Evolutionary conservation across 1,284 basidiomycete genomes (phyloP).

Genomic region (Leccinum insigne): DNA sequence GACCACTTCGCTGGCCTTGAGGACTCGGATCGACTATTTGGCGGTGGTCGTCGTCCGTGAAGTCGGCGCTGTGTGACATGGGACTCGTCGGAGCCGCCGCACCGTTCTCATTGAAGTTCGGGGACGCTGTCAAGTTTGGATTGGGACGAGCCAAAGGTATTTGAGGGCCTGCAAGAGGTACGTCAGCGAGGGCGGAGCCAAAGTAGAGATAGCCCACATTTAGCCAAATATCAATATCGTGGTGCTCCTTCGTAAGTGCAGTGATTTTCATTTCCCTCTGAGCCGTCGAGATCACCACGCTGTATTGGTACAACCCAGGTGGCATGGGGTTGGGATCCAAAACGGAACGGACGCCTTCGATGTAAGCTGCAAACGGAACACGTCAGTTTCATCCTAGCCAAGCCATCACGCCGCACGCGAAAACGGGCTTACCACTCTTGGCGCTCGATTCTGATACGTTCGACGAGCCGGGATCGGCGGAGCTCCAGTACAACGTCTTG

Average conservation of each 20-base stretch:
- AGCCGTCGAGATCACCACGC: conserved; percentile 90
- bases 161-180: conserved; percentile 65
- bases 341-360: conserved; percentile 88
- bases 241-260: conserved; percentile 89
- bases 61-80: conserved; percentile 45
- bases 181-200: conserved; percentile 13
- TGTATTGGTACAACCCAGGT: conserved; percentile 91
- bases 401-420: conserved; percentile 7
- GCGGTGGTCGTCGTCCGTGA: conserved; percentile 50
- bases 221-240: conserved; percentile 97
- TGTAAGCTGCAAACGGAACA: conserved; percentile 71
- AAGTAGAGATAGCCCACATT: conserved; percentile 52
- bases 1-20: conserved; percentile 65
- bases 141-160: conserved; percentile 75
- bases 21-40: conserved; percentile 56
- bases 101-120: conserved; percentile 40
- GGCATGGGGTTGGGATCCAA: conserved; percentile 94
- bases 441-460: conserved; percentile 90
- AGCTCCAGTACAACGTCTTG: conserved; percentile 97
- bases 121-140: conserved; percentile 42
- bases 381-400: conserved; percentile 10
- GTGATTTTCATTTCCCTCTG: conserved; percentile 98
- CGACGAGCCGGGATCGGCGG: conserved; percentile 88
- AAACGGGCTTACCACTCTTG: conserved; percentile 83
- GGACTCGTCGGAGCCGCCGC: conserved; percentile 51